Base-by-base conservation (phyloP, 1,284 basidiomycete genomes). In the Pholiota adiposa region DNA sequence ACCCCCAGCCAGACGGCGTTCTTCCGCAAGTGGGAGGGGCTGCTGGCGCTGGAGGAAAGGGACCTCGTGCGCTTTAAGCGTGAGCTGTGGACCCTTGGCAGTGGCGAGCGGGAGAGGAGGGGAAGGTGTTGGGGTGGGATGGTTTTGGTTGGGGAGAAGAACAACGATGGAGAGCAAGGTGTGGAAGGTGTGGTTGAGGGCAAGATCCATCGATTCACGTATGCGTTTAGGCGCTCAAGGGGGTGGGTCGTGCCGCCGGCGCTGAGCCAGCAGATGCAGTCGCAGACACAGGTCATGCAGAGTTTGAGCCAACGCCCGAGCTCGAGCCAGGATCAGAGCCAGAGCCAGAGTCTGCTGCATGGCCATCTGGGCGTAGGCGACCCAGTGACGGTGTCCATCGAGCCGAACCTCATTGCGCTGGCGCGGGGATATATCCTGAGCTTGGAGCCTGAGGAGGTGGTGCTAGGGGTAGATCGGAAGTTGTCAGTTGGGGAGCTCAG, bases 61-160 rank as follows among this genome's bases (percentile, higher is more conserved):
- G 96, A 97, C 66, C 80, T 92, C 9, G 76, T 89, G 11, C 84
- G 90, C 14, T 93, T 94, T 74, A 87, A 89, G 65, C 92, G 92
- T 63, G 96, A 99, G 70, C 81, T 99, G 7, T 99, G 97, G 97
- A 97, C 93, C 0, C 87, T 97, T 83, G 83, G 85, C 5, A 93
- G 94, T 0, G 76, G 75, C 2, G 88, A 94, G 65, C 84, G 97
- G 48, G 93, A 96, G 72, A 81, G 78, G 56, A 84, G 82, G 50
- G 96, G 96, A 0, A 80, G 93, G 61, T 95, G 94, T 68, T 92
- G 97, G 67, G 80, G 83, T 51, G 77, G 83, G 58, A 96, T 98
- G 95, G 72, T 86, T 34, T 75, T 97, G 27, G 84, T 87, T 62
- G 18, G 4, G 49, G 19, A 16, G 50, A 43, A 12, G 44, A 29